Conservation (phyloP, 768 basidiomycete genomes). For the Termitomyces sp. region DNA sequence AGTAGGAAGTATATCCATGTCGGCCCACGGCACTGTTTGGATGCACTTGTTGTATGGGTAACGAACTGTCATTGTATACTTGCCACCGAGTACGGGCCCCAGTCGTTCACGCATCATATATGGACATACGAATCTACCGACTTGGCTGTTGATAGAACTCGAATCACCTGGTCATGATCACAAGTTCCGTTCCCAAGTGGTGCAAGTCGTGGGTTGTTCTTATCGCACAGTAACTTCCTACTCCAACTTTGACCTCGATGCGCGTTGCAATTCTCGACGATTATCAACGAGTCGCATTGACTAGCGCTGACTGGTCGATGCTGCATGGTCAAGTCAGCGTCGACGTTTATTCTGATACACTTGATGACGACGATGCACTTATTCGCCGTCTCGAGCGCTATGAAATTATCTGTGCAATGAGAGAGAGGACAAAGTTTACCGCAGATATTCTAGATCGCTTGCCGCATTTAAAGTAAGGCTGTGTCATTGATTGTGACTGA, state of each 20-base stretch:
- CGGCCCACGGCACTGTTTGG: background rate
- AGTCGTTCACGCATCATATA: too few species aligned
- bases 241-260: conserved; percentile 5
- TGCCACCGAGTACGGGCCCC: too few species aligned
- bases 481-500: background rate
- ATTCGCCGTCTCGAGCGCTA: conserved; percentile 44
- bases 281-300: conserved; percentile 49
- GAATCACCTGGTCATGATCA: background rate
- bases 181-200: background rate
- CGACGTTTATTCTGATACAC: conserved; percentile 46
- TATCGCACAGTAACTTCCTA: background rate
- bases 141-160: background rate
- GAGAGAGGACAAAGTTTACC: conserved; percentile 58
- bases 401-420: conserved; percentile 58
- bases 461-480: conserved; percentile 44
- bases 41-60: too few species aligned
- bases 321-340: conserved; percentile 30
- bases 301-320: conserved; percentile 47
- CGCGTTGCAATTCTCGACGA: conserved; percentile 58
- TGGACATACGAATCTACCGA: too few species aligned
- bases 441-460: conserved; percentile 43
- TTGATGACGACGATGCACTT: conserved; percentile 45
- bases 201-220: background rate
- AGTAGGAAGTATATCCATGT: too few species aligned
- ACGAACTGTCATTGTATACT: too few species aligned